A percentile compares a stretch with the other conserved stretches of the same genome.
These are phyloP conservation scores for Fusarium equiseti DNA, from an alignment of 2,329 filamentous ascomycete species.

Conservation along the genomic window DNA sequence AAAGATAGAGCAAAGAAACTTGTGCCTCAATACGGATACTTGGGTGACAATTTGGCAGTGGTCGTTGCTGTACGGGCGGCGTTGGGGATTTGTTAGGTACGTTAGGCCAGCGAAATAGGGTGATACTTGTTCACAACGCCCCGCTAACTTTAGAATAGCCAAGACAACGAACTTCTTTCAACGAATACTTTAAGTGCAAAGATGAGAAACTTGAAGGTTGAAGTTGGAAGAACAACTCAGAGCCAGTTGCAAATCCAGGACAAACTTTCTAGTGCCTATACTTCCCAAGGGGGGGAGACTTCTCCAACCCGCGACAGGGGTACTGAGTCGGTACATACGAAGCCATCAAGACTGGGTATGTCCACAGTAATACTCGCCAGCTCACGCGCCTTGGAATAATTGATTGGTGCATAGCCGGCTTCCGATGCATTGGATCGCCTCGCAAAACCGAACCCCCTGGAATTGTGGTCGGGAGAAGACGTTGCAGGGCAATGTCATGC, in stretches of 20 bases:
- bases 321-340: constrained; percentile 33
- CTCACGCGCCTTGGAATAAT: constrained; percentile 33
- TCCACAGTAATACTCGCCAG: constrained; percentile 38
- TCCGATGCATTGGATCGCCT: constrained; percentile 40
- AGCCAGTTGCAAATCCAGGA: constrained; percentile 34
- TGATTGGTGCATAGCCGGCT: constrained; percentile 41
- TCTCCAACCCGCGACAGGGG: constrained; percentile 41
- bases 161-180: not conserved
- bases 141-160: constrained; percentile 5
- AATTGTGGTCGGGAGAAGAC: constrained; percentile 9
- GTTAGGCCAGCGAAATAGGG: constrained; percentile 1
- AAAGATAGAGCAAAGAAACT: not conserved
- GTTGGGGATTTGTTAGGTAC: not conserved
- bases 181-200: not conserved
- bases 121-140: constrained; percentile 20
- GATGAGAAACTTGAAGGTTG: constrained; percentile 6
- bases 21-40: not conserved
- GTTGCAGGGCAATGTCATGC: constrained; percentile 18
- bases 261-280: constrained; percentile 21
- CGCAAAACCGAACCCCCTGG: constrained; percentile 25
- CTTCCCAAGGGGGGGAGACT: constrained; percentile 36
- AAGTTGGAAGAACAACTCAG: constrained; percentile 13
- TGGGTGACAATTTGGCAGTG: not conserved
- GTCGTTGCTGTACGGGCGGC: not conserved
- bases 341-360: constrained; percentile 28